These are phyloP conservation scores for Fusarium aywerte DNA, from an alignment of 2,329 filamentous ascomycete genomes.

Conservation along the genomic window DNA sequence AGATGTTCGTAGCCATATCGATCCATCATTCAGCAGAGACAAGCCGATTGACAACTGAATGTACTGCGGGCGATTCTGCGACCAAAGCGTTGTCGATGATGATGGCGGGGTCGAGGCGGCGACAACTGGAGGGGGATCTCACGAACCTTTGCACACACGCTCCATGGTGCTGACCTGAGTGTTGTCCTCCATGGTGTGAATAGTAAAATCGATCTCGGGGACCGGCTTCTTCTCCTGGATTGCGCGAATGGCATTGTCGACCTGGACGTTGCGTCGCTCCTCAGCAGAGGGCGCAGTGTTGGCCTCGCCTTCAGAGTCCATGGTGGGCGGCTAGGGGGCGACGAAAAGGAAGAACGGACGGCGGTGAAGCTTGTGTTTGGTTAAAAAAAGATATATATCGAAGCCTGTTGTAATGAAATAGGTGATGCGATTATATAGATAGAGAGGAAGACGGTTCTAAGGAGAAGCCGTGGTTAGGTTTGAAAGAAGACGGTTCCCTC, in stretches of 20 bases:
- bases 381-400: slow-evolving; percentile 13
- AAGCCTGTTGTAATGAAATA: slow-evolving; percentile 12
- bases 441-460: slow-evolving; percentile 3
- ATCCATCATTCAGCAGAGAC: not conserved
- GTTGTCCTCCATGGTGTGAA: slow-evolving; percentile 98
- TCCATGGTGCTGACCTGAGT: slow-evolving; percentile 94
- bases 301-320: slow-evolving; percentile 60
- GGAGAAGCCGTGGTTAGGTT: slow-evolving; percentile 25
- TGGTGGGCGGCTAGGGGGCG: slow-evolving; percentile 44
- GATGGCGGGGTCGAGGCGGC: slow-evolving; percentile 39
- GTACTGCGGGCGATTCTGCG: slow-evolving; percentile 26
- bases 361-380: slow-evolving; percentile 42
- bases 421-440: slow-evolving; percentile 26
- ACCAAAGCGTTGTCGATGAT: slow-evolving; percentile 25
- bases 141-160: slow-evolving; percentile 95
- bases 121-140: slow-evolving; percentile 37
- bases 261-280: slow-evolving; percentile 66
- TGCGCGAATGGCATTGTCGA: slow-evolving; percentile 92
- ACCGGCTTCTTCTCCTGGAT: slow-evolving; percentile 95
- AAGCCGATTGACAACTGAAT: not conserved
- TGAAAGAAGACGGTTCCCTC: slow-evolving; percentile 37
- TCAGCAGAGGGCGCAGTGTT: slow-evolving; percentile 50
- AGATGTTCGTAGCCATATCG: not conserved
- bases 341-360: slow-evolving; percentile 36
- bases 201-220: slow-evolving; percentile 97